phyloP scores from a whole-genome alignment of 1,284 basidiomycete species.

The Peniophora sp. region DNA sequence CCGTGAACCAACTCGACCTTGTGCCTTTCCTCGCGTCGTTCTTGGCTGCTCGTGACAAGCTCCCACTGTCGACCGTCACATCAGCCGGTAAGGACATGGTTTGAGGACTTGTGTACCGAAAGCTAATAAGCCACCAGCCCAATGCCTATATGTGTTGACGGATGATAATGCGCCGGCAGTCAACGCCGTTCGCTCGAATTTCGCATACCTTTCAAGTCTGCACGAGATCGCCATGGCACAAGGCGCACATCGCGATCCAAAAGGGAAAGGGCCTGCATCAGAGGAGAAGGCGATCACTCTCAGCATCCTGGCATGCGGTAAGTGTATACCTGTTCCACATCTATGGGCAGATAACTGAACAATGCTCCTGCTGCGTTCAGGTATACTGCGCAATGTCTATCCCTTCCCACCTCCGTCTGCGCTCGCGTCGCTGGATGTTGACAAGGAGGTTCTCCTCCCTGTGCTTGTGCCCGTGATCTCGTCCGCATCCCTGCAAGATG shows the following conservation, averaged over 20 bases:
- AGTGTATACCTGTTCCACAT: constrained; percentile 13
- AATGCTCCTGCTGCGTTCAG: constrained; percentile 26
- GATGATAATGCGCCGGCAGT: constrained; percentile 77
- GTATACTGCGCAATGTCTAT: constrained; percentile 69
- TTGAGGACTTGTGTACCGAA: neutral
- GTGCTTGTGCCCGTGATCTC: constrained; percentile 62
- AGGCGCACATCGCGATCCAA: constrained; percentile 23
- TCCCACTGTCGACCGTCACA: constrained; percentile 64
- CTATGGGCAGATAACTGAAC: neutral
- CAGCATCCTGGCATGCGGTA: constrained; percentile 68
- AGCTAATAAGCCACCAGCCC: constrained; percentile 48
- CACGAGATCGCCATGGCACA: constrained; percentile 52
- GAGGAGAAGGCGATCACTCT: constrained; percentile 49
- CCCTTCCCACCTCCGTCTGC: constrained; percentile 62
- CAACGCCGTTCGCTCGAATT: constrained; percentile 51
- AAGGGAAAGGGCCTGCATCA: constrained; percentile 34
- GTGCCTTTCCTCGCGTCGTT: constrained; percentile 82
- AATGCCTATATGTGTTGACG: constrained; percentile 84
- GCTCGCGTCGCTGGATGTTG: constrained; percentile 57
- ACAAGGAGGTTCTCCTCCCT: constrained; percentile 67
- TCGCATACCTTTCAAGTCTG: constrained; percentile 61
- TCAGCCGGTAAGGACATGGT: constrained; percentile 57
- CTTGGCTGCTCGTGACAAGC: constrained; percentile 55
- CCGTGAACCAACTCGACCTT: constrained; percentile 73
- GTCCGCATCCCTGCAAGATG: constrained; percentile 51